phyloP scores from a whole-genome alignment of 192 early-diverging fungal genomes.

The Entomortierella beljakovae region DNA sequence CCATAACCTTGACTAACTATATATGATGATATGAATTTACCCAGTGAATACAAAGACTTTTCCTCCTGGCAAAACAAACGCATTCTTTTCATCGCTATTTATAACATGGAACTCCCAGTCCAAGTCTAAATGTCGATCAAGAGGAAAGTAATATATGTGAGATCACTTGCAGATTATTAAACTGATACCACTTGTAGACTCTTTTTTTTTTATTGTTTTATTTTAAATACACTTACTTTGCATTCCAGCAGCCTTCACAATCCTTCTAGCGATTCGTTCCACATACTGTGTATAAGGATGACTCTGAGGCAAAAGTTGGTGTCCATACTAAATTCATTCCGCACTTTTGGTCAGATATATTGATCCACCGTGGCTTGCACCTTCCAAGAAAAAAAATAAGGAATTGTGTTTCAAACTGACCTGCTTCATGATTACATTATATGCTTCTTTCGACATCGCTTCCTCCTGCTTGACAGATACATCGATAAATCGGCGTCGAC shows the following conservation, averaged over 20 bases:
- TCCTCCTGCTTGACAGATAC: constrained; percentile 69
- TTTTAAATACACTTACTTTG: constrained; percentile 29
- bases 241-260: constrained; percentile 81
- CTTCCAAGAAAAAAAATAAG: too few relatives aligned
- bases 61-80: constrained; percentile 95
- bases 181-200: too few relatives aligned
- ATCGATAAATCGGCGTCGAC: constrained; percentile 78
- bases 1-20: not conserved
- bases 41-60: constrained; percentile 98
- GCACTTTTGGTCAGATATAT: too few relatives aligned
- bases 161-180: too few relatives aligned
- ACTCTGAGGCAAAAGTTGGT: constrained; percentile 74
- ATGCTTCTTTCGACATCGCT: constrained; percentile 76
- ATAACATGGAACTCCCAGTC: constrained; percentile 97
- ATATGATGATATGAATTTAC: constrained; percentile 6
- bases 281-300: constrained; percentile 76
- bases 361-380: too few relatives aligned
- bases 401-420: constrained; percentile 3
- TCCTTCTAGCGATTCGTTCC: constrained; percentile 70
- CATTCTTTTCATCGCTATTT: constrained; percentile 83
- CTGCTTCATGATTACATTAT: constrained; percentile 73
- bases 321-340: constrained; percentile 63
- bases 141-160: too few relatives aligned
- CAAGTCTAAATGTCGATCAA: constrained; percentile 56
- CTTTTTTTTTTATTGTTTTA: too few relatives aligned